These are phyloP conservation scores for Citrus glauca DNA, from an alignment of 345 rosid genomes.

Conservation along the genomic window DNA sequence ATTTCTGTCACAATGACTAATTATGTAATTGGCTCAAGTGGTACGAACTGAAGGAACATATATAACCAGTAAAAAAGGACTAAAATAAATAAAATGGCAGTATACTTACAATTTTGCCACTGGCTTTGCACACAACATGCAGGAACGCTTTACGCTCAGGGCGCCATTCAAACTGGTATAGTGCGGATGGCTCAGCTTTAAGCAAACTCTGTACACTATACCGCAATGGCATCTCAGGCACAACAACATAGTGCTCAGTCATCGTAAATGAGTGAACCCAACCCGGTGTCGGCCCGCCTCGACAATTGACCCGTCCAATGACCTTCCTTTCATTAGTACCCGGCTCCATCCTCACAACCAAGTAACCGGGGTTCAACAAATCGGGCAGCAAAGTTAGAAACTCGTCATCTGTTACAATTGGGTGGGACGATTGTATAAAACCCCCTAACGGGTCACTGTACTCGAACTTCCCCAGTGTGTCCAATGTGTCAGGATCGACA, in stretches of 20 bases:
- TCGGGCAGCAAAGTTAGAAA: constrained; percentile 81
- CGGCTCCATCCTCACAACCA: constrained; percentile 75
- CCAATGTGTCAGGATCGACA: constrained; percentile 58
- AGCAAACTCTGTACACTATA: constrained; percentile 73
- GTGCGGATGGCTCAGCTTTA: constrained; percentile 87
- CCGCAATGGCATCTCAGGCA: constrained; percentile 91
- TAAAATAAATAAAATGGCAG: background rate
- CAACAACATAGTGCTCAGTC: constrained; percentile 71
- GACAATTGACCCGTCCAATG: constrained; percentile 71
- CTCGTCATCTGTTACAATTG: constrained; percentile 72
- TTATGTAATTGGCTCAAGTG: too few species aligned
- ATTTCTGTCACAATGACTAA: too few species aligned
- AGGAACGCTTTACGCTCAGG: constrained; percentile 66
- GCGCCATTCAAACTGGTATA: constrained; percentile 91
- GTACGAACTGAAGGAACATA: too few species aligned
- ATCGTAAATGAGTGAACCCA: constrained; percentile 98
- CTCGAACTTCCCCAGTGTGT: constrained; percentile 67
- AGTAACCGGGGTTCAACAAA: constrained; percentile 70
- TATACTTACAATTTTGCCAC: constrained; percentile 70
- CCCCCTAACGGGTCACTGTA: constrained; percentile 68
- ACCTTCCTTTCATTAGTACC: constrained; percentile 81
- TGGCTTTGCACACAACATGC: constrained; percentile 83
- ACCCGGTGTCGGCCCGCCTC: constrained; percentile 80
- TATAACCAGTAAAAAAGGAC: too few species aligned
- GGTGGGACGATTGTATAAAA: constrained; percentile 84